phyloP scores from a whole-genome alignment of 2,329 filamentous ascomycete genomes.

The Fusarium decemcellulare region DNA sequence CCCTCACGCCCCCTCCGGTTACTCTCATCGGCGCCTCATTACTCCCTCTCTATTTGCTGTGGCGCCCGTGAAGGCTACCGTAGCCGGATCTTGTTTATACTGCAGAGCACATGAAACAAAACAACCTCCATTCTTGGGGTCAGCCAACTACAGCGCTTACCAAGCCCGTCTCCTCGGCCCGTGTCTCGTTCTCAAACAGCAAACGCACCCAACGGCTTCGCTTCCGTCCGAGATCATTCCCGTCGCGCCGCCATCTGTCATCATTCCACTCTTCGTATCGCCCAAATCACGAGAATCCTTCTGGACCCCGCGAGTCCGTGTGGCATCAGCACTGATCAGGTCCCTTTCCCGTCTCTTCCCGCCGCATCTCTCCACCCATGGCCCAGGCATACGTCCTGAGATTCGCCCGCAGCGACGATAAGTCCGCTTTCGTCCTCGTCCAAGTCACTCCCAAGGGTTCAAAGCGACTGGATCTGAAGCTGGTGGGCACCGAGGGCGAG shows the following conservation, averaged over 20 bases:
- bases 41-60: not conserved
- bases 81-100: conserved; percentile 2
- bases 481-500: conserved; percentile 78
- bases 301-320: not conserved
- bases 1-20: conserved; percentile 6
- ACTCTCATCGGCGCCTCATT: not conserved
- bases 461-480: conserved; percentile 73
- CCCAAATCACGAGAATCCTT: conserved; percentile 17
- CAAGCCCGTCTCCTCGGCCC: conserved; percentile 35
- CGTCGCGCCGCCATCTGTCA: conserved; percentile 30
- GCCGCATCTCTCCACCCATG: conserved; percentile 39
- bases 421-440: conserved; percentile 70
- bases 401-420: conserved; percentile 68
- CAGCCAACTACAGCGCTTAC: conserved; percentile 14
- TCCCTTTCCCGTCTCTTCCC: conserved; percentile 4
- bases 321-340: conserved; percentile 13
- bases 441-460: conserved; percentile 67
- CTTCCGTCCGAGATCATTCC: conserved; percentile 26
- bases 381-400: conserved; percentile 63
- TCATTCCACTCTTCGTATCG: conserved; percentile 31
- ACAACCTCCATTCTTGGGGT: conserved; percentile 37
- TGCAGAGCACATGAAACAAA: not conserved
- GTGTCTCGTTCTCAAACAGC: conserved; percentile 35
- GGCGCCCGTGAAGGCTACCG: not conserved
- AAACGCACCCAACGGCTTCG: conserved; percentile 16